Conservation (phyloP, 2,329 filamentous ascomycete species). For the Exophiala alcalophila region DNA sequence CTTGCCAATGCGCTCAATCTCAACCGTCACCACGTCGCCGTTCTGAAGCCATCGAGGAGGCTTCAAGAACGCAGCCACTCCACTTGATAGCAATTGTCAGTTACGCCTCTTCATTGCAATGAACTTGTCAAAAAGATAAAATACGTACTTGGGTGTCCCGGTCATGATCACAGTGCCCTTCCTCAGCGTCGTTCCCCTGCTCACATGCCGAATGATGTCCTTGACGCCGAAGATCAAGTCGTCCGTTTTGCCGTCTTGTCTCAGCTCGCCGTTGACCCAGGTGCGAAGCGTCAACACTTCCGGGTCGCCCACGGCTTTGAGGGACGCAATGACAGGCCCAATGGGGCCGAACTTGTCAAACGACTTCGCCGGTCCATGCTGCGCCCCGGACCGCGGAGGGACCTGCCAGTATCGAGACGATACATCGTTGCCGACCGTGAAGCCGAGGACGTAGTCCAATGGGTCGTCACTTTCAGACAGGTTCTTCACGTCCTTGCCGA, state of each 20-base stretch:
- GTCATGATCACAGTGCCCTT: slow-evolving; percentile 41
- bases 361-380: slow-evolving; percentile 38
- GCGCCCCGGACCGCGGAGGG: slow-evolving; percentile 11
- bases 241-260: slow-evolving; percentile 38
- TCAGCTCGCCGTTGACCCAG: slow-evolving; percentile 38
- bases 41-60: slow-evolving; percentile 39
- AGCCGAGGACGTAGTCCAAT: slow-evolving; percentile 41
- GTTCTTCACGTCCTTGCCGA: slow-evolving; percentile 53
- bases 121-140: too few relatives aligned
- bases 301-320: slow-evolving; percentile 32
- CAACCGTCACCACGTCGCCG: slow-evolving; percentile 45
- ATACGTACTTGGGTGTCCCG: slow-evolving; percentile 36
- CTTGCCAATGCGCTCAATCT: slow-evolving; percentile 49
- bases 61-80: slow-evolving; percentile 43
- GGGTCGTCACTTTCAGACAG: slow-evolving; percentile 42
- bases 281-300: slow-evolving; percentile 32
- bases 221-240: slow-evolving; percentile 41
- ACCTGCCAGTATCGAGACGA: slow-evolving; percentile 37
- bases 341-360: slow-evolving; percentile 58
- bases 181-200: slow-evolving; percentile 38
- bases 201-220: slow-evolving; percentile 36
- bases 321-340: slow-evolving; percentile 49
- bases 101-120: too few relatives aligned
- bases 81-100: slow-evolving; percentile 28
- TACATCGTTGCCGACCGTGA: slow-evolving; percentile 42